Conservation (phyloP, 306 rosid genomes). For the Myrica gale region DNA sequence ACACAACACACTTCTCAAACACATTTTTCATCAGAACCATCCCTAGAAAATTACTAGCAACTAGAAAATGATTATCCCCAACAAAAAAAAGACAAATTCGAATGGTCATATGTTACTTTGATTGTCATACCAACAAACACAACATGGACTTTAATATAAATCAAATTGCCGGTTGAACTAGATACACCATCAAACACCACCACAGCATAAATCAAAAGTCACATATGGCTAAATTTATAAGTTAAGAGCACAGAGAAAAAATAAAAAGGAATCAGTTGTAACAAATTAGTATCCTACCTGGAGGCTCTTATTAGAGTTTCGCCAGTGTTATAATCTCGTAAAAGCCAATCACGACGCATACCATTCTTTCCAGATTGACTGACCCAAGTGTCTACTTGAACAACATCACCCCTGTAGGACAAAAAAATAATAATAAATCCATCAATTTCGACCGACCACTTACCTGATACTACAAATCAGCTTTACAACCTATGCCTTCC, state of each 20-base stretch:
- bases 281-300: conserved; percentile 45
- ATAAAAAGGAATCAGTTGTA: not conserved
- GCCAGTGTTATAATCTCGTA: conserved; percentile 75
- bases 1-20: not conserved
- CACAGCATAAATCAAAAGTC: conserved; percentile 1
- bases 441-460: conserved; percentile 27
- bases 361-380: conserved; percentile 91
- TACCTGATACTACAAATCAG: conserved; percentile 13
- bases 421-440: conserved; percentile 16
- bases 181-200: not conserved
- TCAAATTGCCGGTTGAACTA: not conserved
- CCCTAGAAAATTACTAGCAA: not conserved
- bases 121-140: not conserved
- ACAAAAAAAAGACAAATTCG: not conserved
- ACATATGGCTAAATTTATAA: not conserved
- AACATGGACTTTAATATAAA: not conserved
- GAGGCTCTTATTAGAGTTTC: conserved; percentile 84
- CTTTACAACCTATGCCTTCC: conserved; percentile 7
- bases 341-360: conserved; percentile 97
- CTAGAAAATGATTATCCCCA: not conserved
- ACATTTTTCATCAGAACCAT: not conserved
- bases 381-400: conserved; percentile 95
- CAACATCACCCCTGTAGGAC: conserved; percentile 85
- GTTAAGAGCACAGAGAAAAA: not conserved
- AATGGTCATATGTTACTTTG: not conserved